A percentile compares a stretch with the other conserved stretches of the same genome.
Conservation (phyloP, 345 rosid genomes). For the Angophora floribunda region DNA sequence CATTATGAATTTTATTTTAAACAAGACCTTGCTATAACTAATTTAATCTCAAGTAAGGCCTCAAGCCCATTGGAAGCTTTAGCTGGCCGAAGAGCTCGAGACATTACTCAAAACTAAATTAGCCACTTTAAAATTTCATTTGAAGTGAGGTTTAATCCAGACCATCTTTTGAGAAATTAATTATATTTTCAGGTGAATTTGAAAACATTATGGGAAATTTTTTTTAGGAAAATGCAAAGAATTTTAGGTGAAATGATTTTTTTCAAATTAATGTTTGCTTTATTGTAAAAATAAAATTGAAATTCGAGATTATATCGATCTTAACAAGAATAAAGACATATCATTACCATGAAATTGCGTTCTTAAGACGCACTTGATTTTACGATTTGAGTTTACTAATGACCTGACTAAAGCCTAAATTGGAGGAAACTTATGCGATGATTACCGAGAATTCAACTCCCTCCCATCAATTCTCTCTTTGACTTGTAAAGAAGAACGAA, state of each 20-base stretch:
- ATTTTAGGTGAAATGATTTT: too few relatives aligned
- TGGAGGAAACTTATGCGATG: background rate
- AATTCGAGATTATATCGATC: background rate
- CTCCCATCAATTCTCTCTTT: background rate
- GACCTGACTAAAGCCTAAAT: background rate
- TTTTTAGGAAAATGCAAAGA: too few relatives aligned
- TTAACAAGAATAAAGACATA: background rate
- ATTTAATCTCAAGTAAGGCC: background rate
- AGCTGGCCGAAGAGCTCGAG: fast-evolving
- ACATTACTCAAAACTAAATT: fast-evolving
- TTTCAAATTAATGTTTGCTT: too few relatives aligned
- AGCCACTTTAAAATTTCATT: background rate
- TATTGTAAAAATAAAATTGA: background rate
- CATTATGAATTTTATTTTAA: too few relatives aligned
- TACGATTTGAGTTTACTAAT: background rate
- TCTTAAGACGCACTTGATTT: background rate
- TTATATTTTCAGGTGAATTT: background rate
- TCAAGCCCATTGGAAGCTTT: background rate
- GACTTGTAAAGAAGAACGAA: background rate
- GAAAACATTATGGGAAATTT: too few relatives aligned
- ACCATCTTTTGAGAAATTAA: background rate
- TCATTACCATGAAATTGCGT: background rate
- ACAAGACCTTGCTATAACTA: too few relatives aligned
- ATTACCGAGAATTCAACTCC: background rate
- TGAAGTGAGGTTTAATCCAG: fast-evolving